phyloP scores from a whole-genome alignment of 2,329 filamentous ascomycete species.

The Aspergillus sp. region DNA sequence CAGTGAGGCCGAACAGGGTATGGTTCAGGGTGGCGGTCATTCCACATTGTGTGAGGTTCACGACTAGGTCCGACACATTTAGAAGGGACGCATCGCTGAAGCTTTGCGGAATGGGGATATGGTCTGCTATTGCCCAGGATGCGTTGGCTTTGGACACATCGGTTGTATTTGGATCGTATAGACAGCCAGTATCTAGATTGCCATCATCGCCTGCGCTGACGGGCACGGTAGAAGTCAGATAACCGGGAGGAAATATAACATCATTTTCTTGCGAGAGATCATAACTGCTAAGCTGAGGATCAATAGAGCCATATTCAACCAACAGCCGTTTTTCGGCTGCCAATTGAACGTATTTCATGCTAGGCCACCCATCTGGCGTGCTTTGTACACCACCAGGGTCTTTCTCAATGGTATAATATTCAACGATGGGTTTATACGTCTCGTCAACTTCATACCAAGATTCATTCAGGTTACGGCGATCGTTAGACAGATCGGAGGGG shows the following conservation, averaged over 20 bases:
- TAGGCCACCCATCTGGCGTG: slow-evolving; percentile 64
- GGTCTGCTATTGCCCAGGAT: slow-evolving; percentile 51
- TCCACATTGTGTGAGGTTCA: slow-evolving; percentile 55
- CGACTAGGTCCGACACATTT: slow-evolving; percentile 34
- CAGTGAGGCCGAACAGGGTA: slow-evolving; percentile 54
- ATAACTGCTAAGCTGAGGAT: slow-evolving; percentile 58
- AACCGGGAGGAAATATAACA: slow-evolving; percentile 52
- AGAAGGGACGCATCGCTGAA: slow-evolving; percentile 27
- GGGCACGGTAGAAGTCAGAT: slow-evolving; percentile 41
- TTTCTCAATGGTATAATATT: slow-evolving; percentile 52
- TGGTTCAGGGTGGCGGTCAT: slow-evolving; percentile 60
- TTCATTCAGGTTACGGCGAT: slow-evolving; percentile 57
- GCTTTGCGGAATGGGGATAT: slow-evolving; percentile 28
- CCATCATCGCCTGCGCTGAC: slow-evolving; percentile 40
- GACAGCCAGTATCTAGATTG: slow-evolving; percentile 52
- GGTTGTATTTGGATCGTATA: slow-evolving; percentile 47
- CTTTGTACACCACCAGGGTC: slow-evolving; percentile 37
- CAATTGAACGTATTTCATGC: slow-evolving; percentile 59
- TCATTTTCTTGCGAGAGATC: slow-evolving; percentile 52
- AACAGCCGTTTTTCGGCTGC: slow-evolving; percentile 55
- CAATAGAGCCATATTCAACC: slow-evolving; percentile 56
- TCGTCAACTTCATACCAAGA: slow-evolving; percentile 55
- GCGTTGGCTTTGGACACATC: slow-evolving; percentile 48
- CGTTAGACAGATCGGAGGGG: slow-evolving; percentile 47
- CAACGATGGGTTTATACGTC: slow-evolving; percentile 46